Percentiles rank a stretch among this genome's conserved stretches.
phyloP scores from a whole-genome alignment of 116 monocot species.

The Cymodocea nodosa region DNA sequence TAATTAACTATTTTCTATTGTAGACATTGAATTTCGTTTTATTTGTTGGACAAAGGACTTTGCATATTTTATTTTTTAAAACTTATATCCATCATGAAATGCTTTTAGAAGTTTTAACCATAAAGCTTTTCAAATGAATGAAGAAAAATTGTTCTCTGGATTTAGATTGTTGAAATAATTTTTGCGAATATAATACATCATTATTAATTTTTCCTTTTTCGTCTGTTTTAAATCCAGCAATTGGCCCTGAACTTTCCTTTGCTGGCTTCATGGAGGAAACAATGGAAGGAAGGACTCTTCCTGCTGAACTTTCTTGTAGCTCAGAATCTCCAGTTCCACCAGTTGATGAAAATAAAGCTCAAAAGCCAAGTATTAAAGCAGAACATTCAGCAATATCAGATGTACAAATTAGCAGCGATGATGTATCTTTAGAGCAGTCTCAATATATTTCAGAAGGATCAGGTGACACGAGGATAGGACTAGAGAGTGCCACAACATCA shows the following conservation, averaged over 20 bases:
- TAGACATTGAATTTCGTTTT: too few relatives aligned
- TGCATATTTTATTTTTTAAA: too few relatives aligned
- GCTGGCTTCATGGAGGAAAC: slow-evolving; percentile 8
- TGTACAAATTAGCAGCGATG: neutral
- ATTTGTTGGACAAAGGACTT: too few relatives aligned
- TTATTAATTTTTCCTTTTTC: neutral
- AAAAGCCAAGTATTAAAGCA: neutral
- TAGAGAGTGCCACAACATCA: too few relatives aligned
- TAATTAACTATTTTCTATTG: too few relatives aligned
- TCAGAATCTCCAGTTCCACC: slow-evolving; percentile 1
- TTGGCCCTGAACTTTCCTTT: neutral
- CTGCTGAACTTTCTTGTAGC: slow-evolving; percentile 2
- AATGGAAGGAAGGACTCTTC: slow-evolving; percentile 4
- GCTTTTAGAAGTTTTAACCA: too few relatives aligned
- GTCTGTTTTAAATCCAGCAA: neutral
- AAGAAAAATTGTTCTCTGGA: too few relatives aligned
- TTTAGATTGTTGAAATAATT: too few relatives aligned
- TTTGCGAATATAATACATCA: neutral
- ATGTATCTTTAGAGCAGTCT: neutral
- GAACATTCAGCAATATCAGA: slow-evolving; percentile 2
- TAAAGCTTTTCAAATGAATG: too few relatives aligned
- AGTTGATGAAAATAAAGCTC: neutral
- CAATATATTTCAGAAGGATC: neutral
- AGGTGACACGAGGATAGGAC: neutral
- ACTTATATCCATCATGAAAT: too few relatives aligned